Conservation (phyloP, 805 yeast species). For the Starmerella floris region DNA sequence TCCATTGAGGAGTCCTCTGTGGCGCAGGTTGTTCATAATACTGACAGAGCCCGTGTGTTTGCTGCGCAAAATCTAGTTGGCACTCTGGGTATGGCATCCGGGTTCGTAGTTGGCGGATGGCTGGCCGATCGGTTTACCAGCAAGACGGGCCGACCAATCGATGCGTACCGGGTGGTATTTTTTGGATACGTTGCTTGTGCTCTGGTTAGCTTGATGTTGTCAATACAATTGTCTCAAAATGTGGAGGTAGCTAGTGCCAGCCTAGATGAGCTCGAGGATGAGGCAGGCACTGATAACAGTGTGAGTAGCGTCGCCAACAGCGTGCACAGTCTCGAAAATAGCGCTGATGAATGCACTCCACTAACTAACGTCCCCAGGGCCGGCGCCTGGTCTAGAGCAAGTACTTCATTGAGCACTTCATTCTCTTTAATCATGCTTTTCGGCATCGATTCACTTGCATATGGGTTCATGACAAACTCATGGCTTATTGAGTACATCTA, state of each 20-base stretch:
- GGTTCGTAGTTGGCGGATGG: slow-evolving; percentile 52
- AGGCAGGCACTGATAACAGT: background rate
- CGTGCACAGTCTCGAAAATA: background rate
- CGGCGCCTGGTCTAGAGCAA: too few relatives aligned
- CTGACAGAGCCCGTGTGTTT: slow-evolving; percentile 50
- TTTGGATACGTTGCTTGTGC: slow-evolving; percentile 44
- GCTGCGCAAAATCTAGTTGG: slow-evolving; percentile 62
- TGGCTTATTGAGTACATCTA: slow-evolving; percentile 80
- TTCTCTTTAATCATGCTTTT: slow-evolving; percentile 30
- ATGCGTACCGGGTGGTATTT: slow-evolving; percentile 43
- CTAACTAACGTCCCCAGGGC: background rate
- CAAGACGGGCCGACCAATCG: slow-evolving; percentile 25
- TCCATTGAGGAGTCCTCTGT: slow-evolving; percentile 72
- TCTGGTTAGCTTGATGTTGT: slow-evolving; percentile 32
- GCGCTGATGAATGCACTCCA: background rate
- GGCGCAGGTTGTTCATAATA: slow-evolving; percentile 49
- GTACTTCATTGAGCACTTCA: background rate
- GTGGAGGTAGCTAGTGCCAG: background rate
- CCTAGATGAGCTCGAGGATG: background rate
- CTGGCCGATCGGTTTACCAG: slow-evolving; percentile 33
- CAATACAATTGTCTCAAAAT: slow-evolving; percentile 31
- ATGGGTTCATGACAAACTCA: slow-evolving; percentile 76
- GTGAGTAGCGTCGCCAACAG: background rate
- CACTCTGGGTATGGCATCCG: slow-evolving; percentile 61
- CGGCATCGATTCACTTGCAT: slow-evolving; percentile 76